A percentile compares a stretch with the other conserved stretches of the same genome.
phyloP scores from a whole-genome alignment of 768 basidiomycete species.

The Trametes elegans region DNA sequence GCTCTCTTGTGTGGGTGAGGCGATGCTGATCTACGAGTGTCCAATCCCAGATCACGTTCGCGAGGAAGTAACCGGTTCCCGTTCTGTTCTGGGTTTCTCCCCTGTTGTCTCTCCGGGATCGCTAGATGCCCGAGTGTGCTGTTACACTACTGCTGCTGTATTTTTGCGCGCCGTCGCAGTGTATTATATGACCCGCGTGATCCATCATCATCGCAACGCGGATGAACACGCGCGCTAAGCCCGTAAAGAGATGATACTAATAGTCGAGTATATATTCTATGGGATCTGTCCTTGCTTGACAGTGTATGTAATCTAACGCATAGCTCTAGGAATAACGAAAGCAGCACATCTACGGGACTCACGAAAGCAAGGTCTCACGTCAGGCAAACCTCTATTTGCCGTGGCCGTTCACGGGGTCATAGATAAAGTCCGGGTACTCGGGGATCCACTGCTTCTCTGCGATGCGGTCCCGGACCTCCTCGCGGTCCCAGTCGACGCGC shows the following conservation, averaged over 20 bases:
- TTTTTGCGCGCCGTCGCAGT: slow-evolving; percentile 11
- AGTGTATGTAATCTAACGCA: too few relatives aligned
- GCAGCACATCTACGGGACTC: not conserved
- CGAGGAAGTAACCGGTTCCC: slow-evolving; percentile 33
- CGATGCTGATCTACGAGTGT: not conserved
- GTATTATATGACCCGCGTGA: slow-evolving; percentile 17
- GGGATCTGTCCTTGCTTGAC: too few relatives aligned
- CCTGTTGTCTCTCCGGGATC: too few relatives aligned
- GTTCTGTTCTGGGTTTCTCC: too few relatives aligned
- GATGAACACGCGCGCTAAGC: too few relatives aligned
- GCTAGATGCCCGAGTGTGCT: too few relatives aligned
- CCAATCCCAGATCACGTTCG: slow-evolving; percentile 29
- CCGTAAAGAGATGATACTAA: too few relatives aligned
- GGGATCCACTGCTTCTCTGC: slow-evolving; percentile 60
- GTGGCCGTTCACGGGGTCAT: slow-evolving; percentile 39
- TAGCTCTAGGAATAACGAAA: not conserved
- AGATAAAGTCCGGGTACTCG: slow-evolving; percentile 61
- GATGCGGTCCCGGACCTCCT: slow-evolving; percentile 53
- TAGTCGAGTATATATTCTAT: too few relatives aligned
- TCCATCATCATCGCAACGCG: not conserved
- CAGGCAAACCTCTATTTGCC: not conserved
- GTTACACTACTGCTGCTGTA: slow-evolving; percentile 14
- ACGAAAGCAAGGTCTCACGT: not conserved
- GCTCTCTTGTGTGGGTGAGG: slow-evolving; percentile 5
- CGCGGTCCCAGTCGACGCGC: slow-evolving; percentile 54